Conservation (phyloP, 2,329 filamentous ascomycete species). For the Penicillium sp. region DNA sequence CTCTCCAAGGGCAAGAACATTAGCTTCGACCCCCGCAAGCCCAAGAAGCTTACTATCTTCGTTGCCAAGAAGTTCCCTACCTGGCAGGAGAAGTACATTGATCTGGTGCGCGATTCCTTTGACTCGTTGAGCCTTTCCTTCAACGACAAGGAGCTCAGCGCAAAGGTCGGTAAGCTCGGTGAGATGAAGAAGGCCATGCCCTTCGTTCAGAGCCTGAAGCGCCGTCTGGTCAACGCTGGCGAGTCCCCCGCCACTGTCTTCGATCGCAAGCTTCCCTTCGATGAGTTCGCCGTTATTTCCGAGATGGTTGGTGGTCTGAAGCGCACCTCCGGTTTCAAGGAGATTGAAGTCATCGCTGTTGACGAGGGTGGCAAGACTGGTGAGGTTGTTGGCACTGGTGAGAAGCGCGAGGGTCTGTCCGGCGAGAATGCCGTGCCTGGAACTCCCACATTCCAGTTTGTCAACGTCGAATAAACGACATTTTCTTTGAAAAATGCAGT, state of each 20-base stretch:
- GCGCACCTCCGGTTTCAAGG: conserved; percentile 68
- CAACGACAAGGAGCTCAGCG: conserved; percentile 78
- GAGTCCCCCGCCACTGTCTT: conserved; percentile 68
- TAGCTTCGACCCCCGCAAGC: conserved; percentile 82
- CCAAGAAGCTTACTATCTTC: conserved; percentile 88
- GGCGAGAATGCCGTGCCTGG: conserved; percentile 80
- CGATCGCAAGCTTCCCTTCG: conserved; percentile 79
- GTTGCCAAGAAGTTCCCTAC: conserved; percentile 74
- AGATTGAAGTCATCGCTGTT: conserved; percentile 70
- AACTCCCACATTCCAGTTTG: conserved; percentile 76
- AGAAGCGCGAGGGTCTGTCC: conserved; percentile 58
- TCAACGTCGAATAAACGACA: conserved; percentile 61
- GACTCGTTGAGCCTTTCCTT: conserved; percentile 59
- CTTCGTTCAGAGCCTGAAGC: conserved; percentile 86
- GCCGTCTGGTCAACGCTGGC: conserved; percentile 66
- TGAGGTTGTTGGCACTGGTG: conserved; percentile 46
- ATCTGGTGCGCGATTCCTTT: conserved; percentile 71
- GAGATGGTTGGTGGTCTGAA: conserved; percentile 79
- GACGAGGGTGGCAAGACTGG: conserved; percentile 56
- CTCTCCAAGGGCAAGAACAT: conserved; percentile 87
- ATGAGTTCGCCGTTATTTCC: conserved; percentile 71
- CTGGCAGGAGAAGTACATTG: conserved; percentile 91
- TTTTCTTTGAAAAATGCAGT: conserved; percentile 3
- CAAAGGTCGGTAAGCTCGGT: conserved; percentile 74
- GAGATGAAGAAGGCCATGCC: conserved; percentile 96